Conservation (phyloP, 345 rosid species). For the Euphorbia tirucalli region DNA sequence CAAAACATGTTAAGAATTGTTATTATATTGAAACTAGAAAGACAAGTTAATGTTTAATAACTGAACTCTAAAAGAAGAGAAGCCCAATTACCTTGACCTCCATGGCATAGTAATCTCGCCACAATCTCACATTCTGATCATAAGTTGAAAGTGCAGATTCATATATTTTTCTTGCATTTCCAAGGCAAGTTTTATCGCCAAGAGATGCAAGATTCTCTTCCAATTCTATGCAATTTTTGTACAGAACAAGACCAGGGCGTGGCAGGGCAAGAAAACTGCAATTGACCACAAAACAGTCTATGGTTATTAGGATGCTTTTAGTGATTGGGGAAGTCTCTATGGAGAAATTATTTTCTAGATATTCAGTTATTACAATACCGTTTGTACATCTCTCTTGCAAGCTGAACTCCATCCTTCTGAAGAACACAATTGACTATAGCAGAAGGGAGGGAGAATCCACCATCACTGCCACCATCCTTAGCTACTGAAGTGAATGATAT, state of each 20-base stretch:
- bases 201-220: conserved; percentile 58
- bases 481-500: conserved; percentile 50
- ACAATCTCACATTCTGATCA: conserved; percentile 55
- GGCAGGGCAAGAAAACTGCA: conserved; percentile 82
- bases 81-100: conserved; percentile 58
- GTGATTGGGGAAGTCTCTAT: not conserved
- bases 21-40: not conserved
- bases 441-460: conserved; percentile 67
- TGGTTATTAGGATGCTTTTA: conserved; percentile 3
- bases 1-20: not conserved
- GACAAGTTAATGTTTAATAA: too few species aligned
- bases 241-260: conserved; percentile 63
- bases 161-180: conserved; percentile 59
- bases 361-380: conserved; percentile 42
- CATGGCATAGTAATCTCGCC: conserved; percentile 69
- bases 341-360: not conserved
- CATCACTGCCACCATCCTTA: conserved; percentile 55
- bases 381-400: conserved; percentile 62
- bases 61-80: not conserved
- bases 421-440: conserved; percentile 54
- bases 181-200: conserved; percentile 58
- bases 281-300: not conserved
- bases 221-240: conserved; percentile 70
- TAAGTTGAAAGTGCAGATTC: conserved; percentile 74
- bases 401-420: conserved; percentile 56